phyloP scores from a whole-genome alignment of 2,329 filamentous ascomycete species.

The Penicillium hesseltinei region DNA sequence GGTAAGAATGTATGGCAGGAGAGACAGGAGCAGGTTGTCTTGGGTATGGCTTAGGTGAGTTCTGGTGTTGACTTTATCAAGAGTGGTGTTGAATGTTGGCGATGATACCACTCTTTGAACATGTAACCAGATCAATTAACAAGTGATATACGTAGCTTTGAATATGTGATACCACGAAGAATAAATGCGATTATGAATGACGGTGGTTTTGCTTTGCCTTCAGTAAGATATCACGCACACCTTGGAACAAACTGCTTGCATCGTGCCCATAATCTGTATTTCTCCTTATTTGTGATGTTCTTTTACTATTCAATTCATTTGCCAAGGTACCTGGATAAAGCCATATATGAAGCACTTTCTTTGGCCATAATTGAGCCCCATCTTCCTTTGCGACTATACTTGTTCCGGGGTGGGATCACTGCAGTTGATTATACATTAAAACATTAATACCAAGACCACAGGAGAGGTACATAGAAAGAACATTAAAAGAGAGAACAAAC shows the following conservation, averaged over 20 bases:
- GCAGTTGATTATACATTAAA: neutral
- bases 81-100: neutral
- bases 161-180: neutral
- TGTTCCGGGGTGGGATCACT: neutral
- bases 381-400: neutral
- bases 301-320: neutral
- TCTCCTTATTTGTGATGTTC: neutral
- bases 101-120: neutral
- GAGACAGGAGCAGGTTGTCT: constrained; percentile 80
- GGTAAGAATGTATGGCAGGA: constrained; percentile 99
- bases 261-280: neutral
- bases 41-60: constrained; percentile 77
- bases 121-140: neutral
- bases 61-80: neutral
- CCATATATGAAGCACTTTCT: too few species aligned
- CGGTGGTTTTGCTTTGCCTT: neutral
- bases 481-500: neutral
- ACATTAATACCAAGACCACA: neutral
- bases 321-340: neutral
- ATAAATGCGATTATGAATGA: neutral
- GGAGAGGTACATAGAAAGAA: neutral
- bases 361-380: neutral
- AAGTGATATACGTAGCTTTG: neutral
- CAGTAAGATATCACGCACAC: neutral
- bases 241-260: neutral